Base-by-base conservation (phyloP, 2,329 filamentous ascomycete genomes). In the Alternaria triticina region DNA sequence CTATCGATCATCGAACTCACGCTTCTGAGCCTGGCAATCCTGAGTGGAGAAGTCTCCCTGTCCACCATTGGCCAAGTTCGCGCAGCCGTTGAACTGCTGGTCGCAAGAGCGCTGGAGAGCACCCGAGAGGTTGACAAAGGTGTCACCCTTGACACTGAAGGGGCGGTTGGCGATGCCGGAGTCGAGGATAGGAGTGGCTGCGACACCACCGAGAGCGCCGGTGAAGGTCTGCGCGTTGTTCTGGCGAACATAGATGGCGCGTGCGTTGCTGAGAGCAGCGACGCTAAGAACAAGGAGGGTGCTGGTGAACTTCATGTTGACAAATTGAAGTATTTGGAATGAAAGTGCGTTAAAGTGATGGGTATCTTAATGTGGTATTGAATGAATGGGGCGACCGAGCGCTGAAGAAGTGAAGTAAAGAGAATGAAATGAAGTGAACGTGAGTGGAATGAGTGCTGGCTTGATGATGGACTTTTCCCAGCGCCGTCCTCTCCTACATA, bases 91-190 rank as follows among this genome's bases (percentile, higher is more conserved):
- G 80, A 88, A 86, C 80, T 90, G 87, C 62, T 89, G 85, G 64
- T 88, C 84, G 74, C 89, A 91, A 36, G 87, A 85, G 50, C 89
- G 83, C 77, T 89, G 85, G 44, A 86, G 79, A 20, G 89, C 89
- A 10, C 84, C 86, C 4, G 75, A 79, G 67, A 86, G 75, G 74
- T 86, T 86, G 43, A 85, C 84, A 74, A 91, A 90, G 8, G 74
- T 77, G 30, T 68, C 74, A 13, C 71, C 74, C 40, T 72, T 73
- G 54, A 79, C 76, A 13, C 59, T 43, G 46, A 78, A 79, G 2
- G 76, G 76, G 8, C 74, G 40, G 82, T 88, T 80, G 82, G 81
- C 71, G 28, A 86, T 79, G 46, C 85, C 84, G 6, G 83, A 82
- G 70, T 86, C 70, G 25, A 74, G 76, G n/a, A 80, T 68, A 23